These are phyloP conservation scores for Blumeriella jaapii DNA, from an alignment of 2,329 filamentous ascomycete genomes.

Conservation along the genomic window DNA sequence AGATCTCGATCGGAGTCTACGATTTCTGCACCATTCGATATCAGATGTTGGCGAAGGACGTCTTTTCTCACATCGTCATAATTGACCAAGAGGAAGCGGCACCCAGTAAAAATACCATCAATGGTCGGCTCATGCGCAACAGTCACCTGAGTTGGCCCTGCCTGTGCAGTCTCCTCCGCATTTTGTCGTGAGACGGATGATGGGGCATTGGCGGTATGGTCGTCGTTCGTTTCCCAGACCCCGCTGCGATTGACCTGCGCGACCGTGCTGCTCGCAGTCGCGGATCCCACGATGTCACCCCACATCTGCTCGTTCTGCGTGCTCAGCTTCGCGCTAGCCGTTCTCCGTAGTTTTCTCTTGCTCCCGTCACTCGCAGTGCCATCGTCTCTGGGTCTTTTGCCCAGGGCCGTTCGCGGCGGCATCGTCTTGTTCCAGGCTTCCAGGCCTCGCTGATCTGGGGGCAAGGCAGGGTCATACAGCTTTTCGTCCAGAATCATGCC, in stretches of 20 bases:
- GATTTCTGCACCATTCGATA: constrained; percentile 28
- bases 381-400: constrained; percentile 47
- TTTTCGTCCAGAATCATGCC: constrained; percentile 85
- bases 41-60: constrained; percentile 28
- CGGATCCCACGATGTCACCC: constrained; percentile 73
- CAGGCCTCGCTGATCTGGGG: constrained; percentile 58
- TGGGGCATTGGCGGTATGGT: not conserved
- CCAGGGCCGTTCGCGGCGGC: constrained; percentile 35
- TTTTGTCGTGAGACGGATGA: not conserved
- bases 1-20: constrained; percentile 16
- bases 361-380: constrained; percentile 41
- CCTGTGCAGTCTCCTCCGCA: not conserved
- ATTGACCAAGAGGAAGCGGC: constrained; percentile 31
- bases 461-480: constrained; percentile 68
- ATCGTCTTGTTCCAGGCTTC: constrained; percentile 60
- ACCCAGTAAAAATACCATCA: constrained; percentile 32
- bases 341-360: constrained; percentile 73
- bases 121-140: constrained; percentile 10
- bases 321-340: constrained; percentile 72
- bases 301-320: constrained; percentile 77
- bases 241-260: constrained; percentile 23
- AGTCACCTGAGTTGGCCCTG: constrained; percentile 4
- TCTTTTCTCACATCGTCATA: constrained; percentile 31
- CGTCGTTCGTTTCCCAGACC: constrained; percentile 18
- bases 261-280: constrained; percentile 31